A percentile compares a stretch with the other conserved stretches of the same genome.
phyloP scores from a whole-genome alignment of 164 flowering plant genomes.

The Cinnamomum micranthum region DNA sequence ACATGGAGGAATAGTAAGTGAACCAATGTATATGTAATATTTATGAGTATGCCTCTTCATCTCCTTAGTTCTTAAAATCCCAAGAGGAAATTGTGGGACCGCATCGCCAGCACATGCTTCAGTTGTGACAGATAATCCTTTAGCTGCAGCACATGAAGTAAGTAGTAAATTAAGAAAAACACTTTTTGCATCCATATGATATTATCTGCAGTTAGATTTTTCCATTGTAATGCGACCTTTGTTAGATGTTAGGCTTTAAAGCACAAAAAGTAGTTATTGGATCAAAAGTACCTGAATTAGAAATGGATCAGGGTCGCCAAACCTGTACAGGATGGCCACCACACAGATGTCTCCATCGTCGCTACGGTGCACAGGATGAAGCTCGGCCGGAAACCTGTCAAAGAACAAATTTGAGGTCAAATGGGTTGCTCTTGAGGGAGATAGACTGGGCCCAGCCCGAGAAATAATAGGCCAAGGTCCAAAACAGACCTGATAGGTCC shows the following conservation, averaged over 20 bases:
- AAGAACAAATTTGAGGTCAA: too few species aligned
- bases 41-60: constrained; percentile 23
- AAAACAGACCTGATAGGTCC: too few species aligned
- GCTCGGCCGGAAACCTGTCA: constrained; percentile 50
- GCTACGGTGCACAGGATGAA: constrained; percentile 54
- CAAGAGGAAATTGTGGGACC: constrained; percentile 25
- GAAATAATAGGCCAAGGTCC: too few species aligned
- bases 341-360: constrained; percentile 39
- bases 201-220: too few species aligned
- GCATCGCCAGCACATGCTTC: constrained; percentile 21
- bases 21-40: constrained; percentile 30
- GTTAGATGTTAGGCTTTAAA: too few species aligned
- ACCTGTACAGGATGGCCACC: constrained; percentile 38
- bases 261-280: background rate
- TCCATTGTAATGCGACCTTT: background rate
- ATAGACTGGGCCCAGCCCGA: too few species aligned
- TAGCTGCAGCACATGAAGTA: constrained; percentile 19
- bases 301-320: constrained; percentile 41
- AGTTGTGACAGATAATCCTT: constrained; percentile 18
- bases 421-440: too few species aligned
- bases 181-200: background rate
- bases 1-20: constrained; percentile 33
- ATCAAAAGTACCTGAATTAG: constrained; percentile 30
- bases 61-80: constrained; percentile 19
- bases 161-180: background rate